These are phyloP conservation scores for Acidomyces sp. DNA, from an alignment of 495 filamentous ascomycete species.

Conservation along the genomic window DNA sequence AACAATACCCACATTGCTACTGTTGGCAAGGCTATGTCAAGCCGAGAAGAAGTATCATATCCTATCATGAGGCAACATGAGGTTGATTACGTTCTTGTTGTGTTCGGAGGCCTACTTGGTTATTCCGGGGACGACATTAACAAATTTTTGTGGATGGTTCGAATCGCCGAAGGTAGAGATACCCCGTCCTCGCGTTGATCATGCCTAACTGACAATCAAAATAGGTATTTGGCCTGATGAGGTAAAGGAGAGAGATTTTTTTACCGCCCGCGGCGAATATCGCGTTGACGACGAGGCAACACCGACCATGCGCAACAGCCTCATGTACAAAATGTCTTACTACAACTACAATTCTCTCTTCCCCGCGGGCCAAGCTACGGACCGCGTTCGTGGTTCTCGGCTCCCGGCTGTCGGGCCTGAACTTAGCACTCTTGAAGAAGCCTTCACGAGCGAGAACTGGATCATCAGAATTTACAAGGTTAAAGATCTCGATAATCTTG, in stretches of 20 bases:
- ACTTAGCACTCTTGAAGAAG: slow-evolving; percentile 84
- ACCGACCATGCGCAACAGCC: slow-evolving; percentile 96
- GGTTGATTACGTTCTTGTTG: slow-evolving; percentile 94
- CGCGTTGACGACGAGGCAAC: slow-evolving; percentile 86
- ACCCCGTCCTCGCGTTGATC: neutral
- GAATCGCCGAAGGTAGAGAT: slow-evolving; percentile 67
- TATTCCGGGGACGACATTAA: slow-evolving; percentile 99
- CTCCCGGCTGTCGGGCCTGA: slow-evolving; percentile 78
- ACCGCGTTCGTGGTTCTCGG: slow-evolving; percentile 71
- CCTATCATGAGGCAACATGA: slow-evolving; percentile 97
- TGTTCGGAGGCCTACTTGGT: slow-evolving; percentile 90
- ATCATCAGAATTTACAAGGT: slow-evolving; percentile 99
- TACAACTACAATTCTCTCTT: slow-evolving; percentile 93
- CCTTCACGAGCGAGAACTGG: slow-evolving; percentile 99
- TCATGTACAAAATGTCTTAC: slow-evolving; percentile 99
- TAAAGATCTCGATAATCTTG: slow-evolving; percentile 94
- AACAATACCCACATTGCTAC: slow-evolving; percentile 99
- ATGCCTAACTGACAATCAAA: neutral
- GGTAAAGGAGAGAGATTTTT: slow-evolving; percentile 93
- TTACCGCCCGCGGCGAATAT: slow-evolving; percentile 91
- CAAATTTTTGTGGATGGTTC: slow-evolving; percentile 99
- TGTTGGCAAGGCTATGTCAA: slow-evolving; percentile 98
- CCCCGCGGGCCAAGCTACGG: slow-evolving; percentile 77
- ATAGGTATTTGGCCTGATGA: slow-evolving; percentile 94
- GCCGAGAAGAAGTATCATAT: slow-evolving; percentile 92